Percentiles rank a stretch among this genome's conserved stretches.
phyloP scores from a whole-genome alignment of 257 asterid species.

The Penstemon barbatus region DNA sequence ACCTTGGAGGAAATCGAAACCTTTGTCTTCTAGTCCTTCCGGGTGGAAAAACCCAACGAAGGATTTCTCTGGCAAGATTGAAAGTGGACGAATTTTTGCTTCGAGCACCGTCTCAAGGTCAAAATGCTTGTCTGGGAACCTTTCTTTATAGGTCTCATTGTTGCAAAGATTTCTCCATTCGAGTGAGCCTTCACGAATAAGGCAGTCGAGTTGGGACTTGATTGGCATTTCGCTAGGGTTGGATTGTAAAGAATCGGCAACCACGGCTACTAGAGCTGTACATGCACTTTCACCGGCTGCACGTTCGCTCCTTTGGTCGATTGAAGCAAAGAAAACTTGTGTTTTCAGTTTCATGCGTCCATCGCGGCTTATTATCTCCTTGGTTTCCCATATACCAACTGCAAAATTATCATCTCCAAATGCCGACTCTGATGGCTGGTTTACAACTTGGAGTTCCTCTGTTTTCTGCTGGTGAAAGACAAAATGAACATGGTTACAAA shows the following conservation, averaged over 20 bases:
- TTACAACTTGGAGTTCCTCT: slow-evolving; percentile 34
- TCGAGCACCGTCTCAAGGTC: slow-evolving; percentile 78
- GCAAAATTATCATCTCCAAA: slow-evolving; percentile 79
- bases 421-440: slow-evolving; percentile 35
- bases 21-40: slow-evolving; percentile 57
- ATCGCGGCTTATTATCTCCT: slow-evolving; percentile 73
- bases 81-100: slow-evolving; percentile 62
- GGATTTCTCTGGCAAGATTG: slow-evolving; percentile 64
- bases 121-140: slow-evolving; percentile 85
- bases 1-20: slow-evolving; percentile 60
- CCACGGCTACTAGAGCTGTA: slow-evolving; percentile 80
- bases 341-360: slow-evolving; percentile 69
- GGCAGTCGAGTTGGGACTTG: slow-evolving; percentile 77
- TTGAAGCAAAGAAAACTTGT: slow-evolving; percentile 75
- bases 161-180: slow-evolving; percentile 91
- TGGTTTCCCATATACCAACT: slow-evolving; percentile 74
- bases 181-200: slow-evolving; percentile 80
- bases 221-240: slow-evolving; percentile 61
- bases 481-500: slow-evolving; percentile 6
- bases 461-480: slow-evolving; percentile 34
- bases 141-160: slow-evolving; percentile 47
- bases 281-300: slow-evolving; percentile 94
- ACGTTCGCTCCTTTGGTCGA: slow-evolving; percentile 80
- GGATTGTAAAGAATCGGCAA: slow-evolving; percentile 73
- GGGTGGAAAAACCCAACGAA: slow-evolving; percentile 80